Base-by-base conservation (phyloP, 2,329 filamentous ascomycete genomes). In the Zymoseptoria brevis region DNA sequence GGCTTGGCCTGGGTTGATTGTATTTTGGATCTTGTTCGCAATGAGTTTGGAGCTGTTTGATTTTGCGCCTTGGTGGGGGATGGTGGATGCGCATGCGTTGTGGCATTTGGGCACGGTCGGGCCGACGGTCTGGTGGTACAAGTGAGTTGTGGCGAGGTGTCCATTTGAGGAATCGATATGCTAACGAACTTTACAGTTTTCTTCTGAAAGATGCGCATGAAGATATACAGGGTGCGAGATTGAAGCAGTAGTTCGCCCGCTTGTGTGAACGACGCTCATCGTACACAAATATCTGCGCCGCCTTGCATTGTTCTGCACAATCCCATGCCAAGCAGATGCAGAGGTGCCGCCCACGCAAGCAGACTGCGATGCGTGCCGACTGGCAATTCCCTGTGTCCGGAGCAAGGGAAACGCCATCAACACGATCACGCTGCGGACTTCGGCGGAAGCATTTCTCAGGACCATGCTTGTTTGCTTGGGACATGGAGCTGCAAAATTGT, bases 41-140 rank as follows among this genome's bases (percentile, higher is more conserved):
- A 99, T 99, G 94, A 93, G 93, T 74, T 79, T 99, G 74, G 94
- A 99, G 77, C 74, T 99, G 67, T 83, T 97, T 64, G 94, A 99
- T 74, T 99, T 99, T 69, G 84, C 94, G 57, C 94, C 94, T 1
- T 81, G 89, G 76, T 80, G 83, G 73, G 89, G 90, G 7, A 85
- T 87, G 73, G 75, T 99, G 55, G 94, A 99, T 79, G 94, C 94
- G 3, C 94, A 99, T 76, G 92, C 89, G 69, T 75, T 99, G 63
- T 99, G 94, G 94, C 94, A 99, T 81, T 73, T 96, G 62, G 90
- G 92, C 58, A 99, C 94, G 0, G 93, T 99, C 55, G 82, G 83
- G 30, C 94, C 94, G 8, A 90, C 90, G 0, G 79, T 94, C 54
- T 82, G 96, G 79, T 96, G 89, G 89, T 99, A 99, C 75, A 91